A percentile compares a stretch with the other conserved stretches of the same genome.
Conservation (phyloP, 192 early-diverging fungal species). For the Coemansia asiatica region DNA sequence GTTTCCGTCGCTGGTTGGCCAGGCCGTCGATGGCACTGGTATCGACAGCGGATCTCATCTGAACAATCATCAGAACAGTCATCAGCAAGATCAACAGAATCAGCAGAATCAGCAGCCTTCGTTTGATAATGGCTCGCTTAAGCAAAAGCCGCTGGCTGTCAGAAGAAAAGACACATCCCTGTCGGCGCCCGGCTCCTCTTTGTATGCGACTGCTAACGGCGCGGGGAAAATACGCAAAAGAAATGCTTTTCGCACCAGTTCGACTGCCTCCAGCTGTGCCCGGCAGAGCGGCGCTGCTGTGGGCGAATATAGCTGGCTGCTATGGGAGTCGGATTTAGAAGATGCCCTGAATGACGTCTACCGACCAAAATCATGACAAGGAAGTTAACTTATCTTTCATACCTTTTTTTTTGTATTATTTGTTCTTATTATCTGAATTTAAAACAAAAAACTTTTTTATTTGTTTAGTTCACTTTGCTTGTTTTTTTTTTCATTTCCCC, state of each 20-base stretch:
- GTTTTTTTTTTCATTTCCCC: no score
- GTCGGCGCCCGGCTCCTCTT: background rate
- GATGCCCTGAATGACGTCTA: conserved; percentile 38
- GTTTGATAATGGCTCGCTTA: background rate
- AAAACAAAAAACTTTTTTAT: conserved; percentile 13
- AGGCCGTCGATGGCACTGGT: conserved; percentile 12
- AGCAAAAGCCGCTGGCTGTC: background rate
- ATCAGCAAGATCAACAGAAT: background rate
- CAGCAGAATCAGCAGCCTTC: background rate
- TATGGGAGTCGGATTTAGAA: conserved; percentile 53
- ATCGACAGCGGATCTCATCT: background rate
- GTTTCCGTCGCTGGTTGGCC: conserved; percentile 47
- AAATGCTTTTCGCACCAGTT: background rate
- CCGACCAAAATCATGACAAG: conserved; percentile 1
- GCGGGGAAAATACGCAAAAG: conserved; percentile 1
- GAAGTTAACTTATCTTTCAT: no score
- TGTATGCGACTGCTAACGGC: background rate
- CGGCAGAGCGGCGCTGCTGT: conserved; percentile 8
- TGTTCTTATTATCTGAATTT: conserved; percentile 1
- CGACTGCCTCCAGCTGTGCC: background rate
- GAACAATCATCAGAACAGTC: background rate
- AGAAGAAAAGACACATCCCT: background rate
- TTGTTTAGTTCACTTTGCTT: background rate
- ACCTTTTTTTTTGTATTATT: background rate
- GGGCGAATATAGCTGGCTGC: conserved; percentile 31